Conservation (phyloP, 2,329 filamentous ascomycete species). For the Trichoderma sp. region DNA sequence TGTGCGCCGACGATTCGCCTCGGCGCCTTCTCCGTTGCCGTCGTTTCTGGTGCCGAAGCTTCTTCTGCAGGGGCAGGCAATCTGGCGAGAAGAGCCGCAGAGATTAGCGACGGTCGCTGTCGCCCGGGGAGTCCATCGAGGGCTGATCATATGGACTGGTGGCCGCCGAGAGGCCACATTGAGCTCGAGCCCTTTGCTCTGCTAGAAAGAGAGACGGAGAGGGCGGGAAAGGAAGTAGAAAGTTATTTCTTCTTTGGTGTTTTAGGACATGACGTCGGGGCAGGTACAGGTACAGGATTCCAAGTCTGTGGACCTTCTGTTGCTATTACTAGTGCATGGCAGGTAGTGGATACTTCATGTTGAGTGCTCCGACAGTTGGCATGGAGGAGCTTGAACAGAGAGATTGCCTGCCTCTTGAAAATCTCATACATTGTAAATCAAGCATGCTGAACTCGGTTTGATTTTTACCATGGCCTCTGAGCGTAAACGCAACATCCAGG, state of each 20-base stretch:
- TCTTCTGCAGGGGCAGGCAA: background rate
- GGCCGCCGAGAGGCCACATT: conserved; percentile 8
- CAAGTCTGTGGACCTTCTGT: background rate
- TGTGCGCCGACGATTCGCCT: background rate
- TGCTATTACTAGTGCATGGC: background rate
- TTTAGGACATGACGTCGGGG: conserved; percentile 6
- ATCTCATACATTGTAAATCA: background rate
- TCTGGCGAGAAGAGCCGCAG: background rate
- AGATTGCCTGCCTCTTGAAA: background rate
- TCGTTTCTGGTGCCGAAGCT: background rate
- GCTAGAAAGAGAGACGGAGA: background rate
- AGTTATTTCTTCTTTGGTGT: background rate
- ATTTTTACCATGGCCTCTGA: background rate
- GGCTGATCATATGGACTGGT: conserved; percentile 36
- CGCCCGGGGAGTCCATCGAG: conserved; percentile 33
- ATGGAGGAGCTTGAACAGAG: background rate
- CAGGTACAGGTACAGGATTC: conserved; percentile 1
- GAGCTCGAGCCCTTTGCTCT: background rate
- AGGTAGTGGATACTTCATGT: background rate
- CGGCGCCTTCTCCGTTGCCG: background rate
- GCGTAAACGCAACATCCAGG: background rate
- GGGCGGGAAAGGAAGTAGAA: background rate
- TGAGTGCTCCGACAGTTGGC: background rate
- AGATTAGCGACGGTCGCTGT: conserved; percentile 29
- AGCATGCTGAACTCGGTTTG: background rate